phyloP scores from a whole-genome alignment of 371 early-diverging fungal genomes.

The Actinomucor elegans region DNA sequence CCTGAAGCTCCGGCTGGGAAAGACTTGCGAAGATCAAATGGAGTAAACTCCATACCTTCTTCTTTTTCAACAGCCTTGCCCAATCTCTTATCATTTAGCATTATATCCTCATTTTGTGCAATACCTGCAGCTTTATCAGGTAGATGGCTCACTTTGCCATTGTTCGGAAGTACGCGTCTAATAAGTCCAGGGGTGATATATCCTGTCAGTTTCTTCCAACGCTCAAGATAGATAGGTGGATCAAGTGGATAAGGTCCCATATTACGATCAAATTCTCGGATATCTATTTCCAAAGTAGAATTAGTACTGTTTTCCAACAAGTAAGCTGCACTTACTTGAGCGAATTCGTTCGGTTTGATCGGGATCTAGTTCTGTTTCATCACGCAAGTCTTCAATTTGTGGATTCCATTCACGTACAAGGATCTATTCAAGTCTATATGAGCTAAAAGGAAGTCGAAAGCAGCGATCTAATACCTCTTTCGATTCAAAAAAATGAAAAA shows the following conservation, averaged over 20 bases:
- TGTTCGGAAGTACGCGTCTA: constrained; percentile 59
- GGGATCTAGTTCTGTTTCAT: constrained; percentile 48
- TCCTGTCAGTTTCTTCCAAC: constrained; percentile 74
- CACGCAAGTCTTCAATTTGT: constrained; percentile 54
- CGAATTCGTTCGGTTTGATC: constrained; percentile 47
- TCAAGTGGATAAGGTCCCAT: constrained; percentile 87
- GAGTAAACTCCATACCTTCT: constrained; percentile 59
- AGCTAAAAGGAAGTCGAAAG: neutral
- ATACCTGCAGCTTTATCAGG: constrained; percentile 23
- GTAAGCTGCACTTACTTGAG: too few species aligned
- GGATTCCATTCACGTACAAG: constrained; percentile 73
- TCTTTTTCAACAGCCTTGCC: constrained; percentile 44
- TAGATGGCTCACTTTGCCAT: constrained; percentile 53
- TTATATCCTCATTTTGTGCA: constrained; percentile 2
- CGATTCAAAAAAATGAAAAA: constrained; percentile 69
- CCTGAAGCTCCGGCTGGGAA: constrained; percentile 77
- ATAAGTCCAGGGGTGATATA: constrained; percentile 63
- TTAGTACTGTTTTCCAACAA: too few species aligned
- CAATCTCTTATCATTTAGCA: constrained; percentile 26
- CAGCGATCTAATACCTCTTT: constrained; percentile 52
- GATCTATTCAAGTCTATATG: constrained; percentile 32
- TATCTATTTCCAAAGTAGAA: constrained; percentile 39
- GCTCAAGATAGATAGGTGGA: constrained; percentile 60
- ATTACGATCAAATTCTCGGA: constrained; percentile 78
- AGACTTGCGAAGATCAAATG: constrained; percentile 78